Evolutionary conservation across 768 basidiomycete species (phyloP).

Genomic region (Candolleomyces eurysporus): DNA sequence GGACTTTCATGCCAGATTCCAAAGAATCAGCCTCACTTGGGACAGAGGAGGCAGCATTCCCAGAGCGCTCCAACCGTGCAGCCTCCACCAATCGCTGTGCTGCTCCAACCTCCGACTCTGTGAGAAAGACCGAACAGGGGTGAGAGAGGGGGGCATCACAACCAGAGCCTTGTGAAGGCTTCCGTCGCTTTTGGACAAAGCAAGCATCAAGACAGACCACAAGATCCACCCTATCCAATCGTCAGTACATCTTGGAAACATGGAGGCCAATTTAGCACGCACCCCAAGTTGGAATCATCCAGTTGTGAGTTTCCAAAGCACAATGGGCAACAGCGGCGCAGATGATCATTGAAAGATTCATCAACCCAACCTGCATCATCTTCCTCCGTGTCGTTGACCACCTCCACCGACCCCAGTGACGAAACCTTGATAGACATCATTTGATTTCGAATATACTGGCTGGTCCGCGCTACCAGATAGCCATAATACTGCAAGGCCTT

Average conservation of each 20-base stretch:
- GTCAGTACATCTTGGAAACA: neutral
- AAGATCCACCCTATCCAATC: neutral
- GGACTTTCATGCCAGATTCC: conserved; percentile 23
- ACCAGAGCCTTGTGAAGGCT: conserved; percentile 3
- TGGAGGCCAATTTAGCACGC: neutral
- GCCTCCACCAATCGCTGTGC: conserved; percentile 19
- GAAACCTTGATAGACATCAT: neutral
- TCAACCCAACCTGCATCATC: neutral
- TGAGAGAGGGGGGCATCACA: conserved; percentile 16
- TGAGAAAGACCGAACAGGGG: conserved; percentile 20
- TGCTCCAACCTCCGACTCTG: conserved; percentile 13
- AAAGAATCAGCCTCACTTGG: conserved; percentile 6
- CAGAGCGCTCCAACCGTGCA: conserved; percentile 2
- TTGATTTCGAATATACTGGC: too few relatives aligned
- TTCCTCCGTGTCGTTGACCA: neutral
- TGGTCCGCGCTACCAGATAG: neutral
- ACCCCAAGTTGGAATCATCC: neutral
- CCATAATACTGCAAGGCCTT: neutral
- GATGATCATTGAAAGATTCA: neutral
- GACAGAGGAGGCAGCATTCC: neutral
- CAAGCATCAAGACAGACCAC: conserved; percentile 16
- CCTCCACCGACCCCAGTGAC: neutral
- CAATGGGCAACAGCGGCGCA: neutral
- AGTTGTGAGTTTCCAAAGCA: neutral
- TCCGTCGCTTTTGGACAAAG: conserved; percentile 13